Evolutionary conservation across 2,329 filamentous ascomycete genomes (phyloP).

Genomic region (Colletotrichum spinosum): DNA sequence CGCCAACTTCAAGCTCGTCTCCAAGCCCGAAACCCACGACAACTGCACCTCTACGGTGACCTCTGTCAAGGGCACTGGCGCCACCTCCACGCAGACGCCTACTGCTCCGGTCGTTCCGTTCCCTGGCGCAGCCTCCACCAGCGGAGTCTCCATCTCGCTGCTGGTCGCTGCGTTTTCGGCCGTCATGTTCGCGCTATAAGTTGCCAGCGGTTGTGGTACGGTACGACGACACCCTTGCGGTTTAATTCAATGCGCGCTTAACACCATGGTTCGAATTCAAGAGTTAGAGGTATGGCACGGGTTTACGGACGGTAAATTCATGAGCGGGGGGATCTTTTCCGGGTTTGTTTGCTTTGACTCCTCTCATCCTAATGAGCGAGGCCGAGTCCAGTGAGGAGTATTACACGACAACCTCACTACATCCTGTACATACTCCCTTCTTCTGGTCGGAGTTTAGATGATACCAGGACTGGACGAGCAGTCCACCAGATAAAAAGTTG

Average conservation of each 20-base stretch:
- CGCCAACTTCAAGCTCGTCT: conserved; percentile 66
- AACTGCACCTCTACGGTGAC: conserved; percentile 30
- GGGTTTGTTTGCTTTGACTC: neutral
- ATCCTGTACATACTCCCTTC: conserved; percentile 19
- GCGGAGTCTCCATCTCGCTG: conserved; percentile 25
- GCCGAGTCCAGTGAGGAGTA: conserved; percentile 13
- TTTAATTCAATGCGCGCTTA: too few relatives aligned
- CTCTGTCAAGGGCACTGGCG: conserved; percentile 6
- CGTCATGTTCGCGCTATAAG: conserved; percentile 39
- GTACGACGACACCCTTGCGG: too few relatives aligned
- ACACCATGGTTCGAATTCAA: neutral
- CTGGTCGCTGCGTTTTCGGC: conserved; percentile 38
- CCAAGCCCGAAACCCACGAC: conserved; percentile 33
- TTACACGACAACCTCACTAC: conserved; percentile 6
- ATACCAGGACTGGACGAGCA: conserved; percentile 27
- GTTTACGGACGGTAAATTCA: neutral
- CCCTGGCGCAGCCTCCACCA: conserved; percentile 35
- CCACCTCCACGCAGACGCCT: neutral
- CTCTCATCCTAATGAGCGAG: conserved; percentile 15
- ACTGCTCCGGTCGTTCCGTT: conserved; percentile 7
- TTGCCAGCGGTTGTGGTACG: neutral
- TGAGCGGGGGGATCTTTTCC: neutral
- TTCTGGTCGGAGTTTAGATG: conserved; percentile 20
- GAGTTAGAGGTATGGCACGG: neutral
- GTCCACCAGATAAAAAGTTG: conserved; percentile 10